These are phyloP conservation scores for Metschnikowia noctiluminum DNA, from an alignment of 805 yeast genomes.

Conservation along the genomic window DNA sequence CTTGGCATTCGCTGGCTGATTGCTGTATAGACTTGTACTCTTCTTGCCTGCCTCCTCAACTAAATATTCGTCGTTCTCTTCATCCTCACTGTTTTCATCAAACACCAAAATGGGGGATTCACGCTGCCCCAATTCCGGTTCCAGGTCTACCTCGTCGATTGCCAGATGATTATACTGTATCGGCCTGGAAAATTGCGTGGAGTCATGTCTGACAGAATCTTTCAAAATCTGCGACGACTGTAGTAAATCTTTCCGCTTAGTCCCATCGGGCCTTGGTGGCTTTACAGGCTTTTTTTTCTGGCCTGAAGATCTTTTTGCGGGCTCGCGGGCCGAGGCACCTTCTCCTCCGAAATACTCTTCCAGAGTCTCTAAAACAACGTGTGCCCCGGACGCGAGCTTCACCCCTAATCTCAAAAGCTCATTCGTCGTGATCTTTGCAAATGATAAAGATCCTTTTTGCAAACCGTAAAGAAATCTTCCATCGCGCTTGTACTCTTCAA, in stretches of 20 bases:
- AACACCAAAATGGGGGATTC: constrained; percentile 25
- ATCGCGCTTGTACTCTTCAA: constrained; percentile 70
- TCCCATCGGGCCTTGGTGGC: background rate
- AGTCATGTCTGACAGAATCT: constrained; percentile 19
- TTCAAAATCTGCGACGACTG: constrained; percentile 27
- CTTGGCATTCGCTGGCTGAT: constrained; percentile 70
- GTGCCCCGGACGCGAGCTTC: constrained; percentile 85
- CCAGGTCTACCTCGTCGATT: constrained; percentile 28
- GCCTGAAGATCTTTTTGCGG: constrained; percentile 4
- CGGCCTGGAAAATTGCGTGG: constrained; percentile 21
- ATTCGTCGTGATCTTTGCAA: constrained; percentile 74
- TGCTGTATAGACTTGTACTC: constrained; percentile 69
- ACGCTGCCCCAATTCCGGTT: constrained; percentile 9
- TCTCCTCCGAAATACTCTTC: constrained; percentile 77
- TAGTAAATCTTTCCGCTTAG: constrained; percentile 17
- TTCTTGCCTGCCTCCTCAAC: constrained; percentile 33
- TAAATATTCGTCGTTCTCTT: constrained; percentile 22
- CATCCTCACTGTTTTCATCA: constrained; percentile 18
- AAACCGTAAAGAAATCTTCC: constrained; percentile 66
- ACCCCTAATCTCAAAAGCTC: constrained; percentile 82
- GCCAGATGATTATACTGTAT: constrained; percentile 30
- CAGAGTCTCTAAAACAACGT: constrained; percentile 70
- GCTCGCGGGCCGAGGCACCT: constrained; percentile 51
- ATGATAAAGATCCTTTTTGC: constrained; percentile 69
- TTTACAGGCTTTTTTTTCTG: background rate